Conservation (phyloP, 78 protist species). For the Dictyostelium intermedium region DNA sequence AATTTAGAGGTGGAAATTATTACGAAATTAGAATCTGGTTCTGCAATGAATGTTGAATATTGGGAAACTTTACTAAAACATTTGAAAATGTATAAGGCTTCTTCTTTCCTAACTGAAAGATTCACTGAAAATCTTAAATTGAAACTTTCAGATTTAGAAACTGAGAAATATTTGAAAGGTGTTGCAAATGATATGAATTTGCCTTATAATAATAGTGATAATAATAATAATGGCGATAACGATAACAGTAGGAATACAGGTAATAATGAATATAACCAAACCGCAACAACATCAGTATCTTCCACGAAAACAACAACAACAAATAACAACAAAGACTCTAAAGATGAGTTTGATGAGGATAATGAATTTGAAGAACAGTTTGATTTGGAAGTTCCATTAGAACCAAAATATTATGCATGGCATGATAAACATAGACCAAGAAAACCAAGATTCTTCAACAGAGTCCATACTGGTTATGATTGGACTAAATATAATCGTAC, state of each 20-base stretch:
- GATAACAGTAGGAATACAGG: no score
- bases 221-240: no score
- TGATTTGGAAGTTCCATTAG: slow-evolving; percentile 23
- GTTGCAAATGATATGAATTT: not conserved
- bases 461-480: slow-evolving; percentile 96
- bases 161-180: slow-evolving; percentile 3
- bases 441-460: slow-evolving; percentile 97
- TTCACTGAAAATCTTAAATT: not conserved
- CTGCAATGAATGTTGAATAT: slow-evolving; percentile 87
- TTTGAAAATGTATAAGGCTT: slow-evolving; percentile 54
- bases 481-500: slow-evolving; percentile 97
- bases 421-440: slow-evolving; percentile 94
- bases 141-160: not conserved
- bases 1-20: slow-evolving; percentile 53
- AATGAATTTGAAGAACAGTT: slow-evolving; percentile 59
- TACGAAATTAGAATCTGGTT: slow-evolving; percentile 28
- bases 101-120: slow-evolving; percentile 16
- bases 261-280: not conserved
- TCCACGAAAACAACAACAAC: slow-evolving; percentile 16
- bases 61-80: slow-evolving; percentile 87
- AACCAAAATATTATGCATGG: slow-evolving; percentile 87
- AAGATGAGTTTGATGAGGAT: slow-evolving; percentile 1
- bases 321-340: slow-evolving; percentile 11
- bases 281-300: not conserved
- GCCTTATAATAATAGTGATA: not conserved